Evolutionary conservation across 257 asterid genomes (phyloP), one percentile per base, ranked within the genome.

Genomic region (Misopates orontium): DNA sequence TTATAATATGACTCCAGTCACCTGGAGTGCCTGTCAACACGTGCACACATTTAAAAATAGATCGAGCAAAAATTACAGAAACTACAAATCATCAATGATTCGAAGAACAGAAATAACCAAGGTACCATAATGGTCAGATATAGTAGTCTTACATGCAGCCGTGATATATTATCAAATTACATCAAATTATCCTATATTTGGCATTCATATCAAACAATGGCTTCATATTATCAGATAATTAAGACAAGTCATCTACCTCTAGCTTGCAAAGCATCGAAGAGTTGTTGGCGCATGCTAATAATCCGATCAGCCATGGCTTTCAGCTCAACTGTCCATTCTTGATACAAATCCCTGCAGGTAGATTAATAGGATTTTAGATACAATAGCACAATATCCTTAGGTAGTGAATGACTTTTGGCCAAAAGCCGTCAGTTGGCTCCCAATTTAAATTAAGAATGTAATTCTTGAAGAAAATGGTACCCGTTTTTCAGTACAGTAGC

Each of bases 251-350:
- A 36, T 36, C 44, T 75, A 85, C 97, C 91, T 75, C 70, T 84
- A 71, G 81, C 79, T 71, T 73, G 64, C 76, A 90, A 62, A 65
- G 95, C 83, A 73, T 82, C 84, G 62, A 82, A 85, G 48, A 90
- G 96, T 66, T 85, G 77, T 60, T 83, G 82, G 64, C 97, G 88
- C 95, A 90, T 90, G 78, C 85, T 83, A 70, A 87, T 90, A 75
- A 87, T 90, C 56, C 96, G 70, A 71, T 87, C 91, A 60, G 97
- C 96, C 97, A 90, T 87, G 50, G 89, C 85, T 75, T 85, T 90
- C 70, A 90, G 90, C 80, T 90, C 97, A 40, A 75, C 74, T 1
- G 84, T 82, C 97, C 97, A 90, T 60, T 90, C 97, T 5, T 65
- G 65, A 53, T 76, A 87, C 95, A 87, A 22, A 50, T 73, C 54